Conservation (phyloP, 495 filamentous ascomycete genomes). For the Lasiosphaeriaceae sp. region DNA sequence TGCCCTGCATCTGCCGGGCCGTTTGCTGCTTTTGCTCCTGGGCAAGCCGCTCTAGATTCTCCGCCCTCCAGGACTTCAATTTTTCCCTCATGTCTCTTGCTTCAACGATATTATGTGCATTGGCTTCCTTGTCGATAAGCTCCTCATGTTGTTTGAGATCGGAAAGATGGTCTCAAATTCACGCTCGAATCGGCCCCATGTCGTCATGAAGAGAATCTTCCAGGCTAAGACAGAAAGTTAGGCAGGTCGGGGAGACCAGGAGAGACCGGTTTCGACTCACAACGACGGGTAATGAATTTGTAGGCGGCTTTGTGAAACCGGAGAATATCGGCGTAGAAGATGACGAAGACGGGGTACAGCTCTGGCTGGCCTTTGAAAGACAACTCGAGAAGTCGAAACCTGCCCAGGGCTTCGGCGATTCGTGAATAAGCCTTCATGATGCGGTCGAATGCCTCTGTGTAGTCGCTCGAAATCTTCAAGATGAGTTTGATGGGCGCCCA, state of each 20-base stretch:
- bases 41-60: slow-evolving; percentile 17
- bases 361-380: slow-evolving; percentile 28
- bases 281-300: slow-evolving; percentile 36
- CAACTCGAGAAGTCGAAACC: slow-evolving; percentile 31
- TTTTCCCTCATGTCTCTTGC: slow-evolving; percentile 15
- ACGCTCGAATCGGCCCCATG: slow-evolving; percentile 39
- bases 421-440: slow-evolving; percentile 38
- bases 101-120: slow-evolving; percentile 22
- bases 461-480: slow-evolving; percentile 35
- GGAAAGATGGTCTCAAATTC: slow-evolving; percentile 37
- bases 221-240: slow-evolving; percentile 27
- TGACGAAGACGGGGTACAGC: slow-evolving; percentile 36
- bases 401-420: slow-evolving; percentile 35
- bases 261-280: slow-evolving; percentile 20
- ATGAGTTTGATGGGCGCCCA: slow-evolving; percentile 47
- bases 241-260: no score
- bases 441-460: slow-evolving; percentile 34
- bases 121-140: slow-evolving; percentile 36
- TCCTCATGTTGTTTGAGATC: slow-evolving; percentile 33
- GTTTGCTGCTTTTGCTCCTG: slow-evolving; percentile 18
- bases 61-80: slow-evolving; percentile 15
- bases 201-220: slow-evolving; percentile 39
- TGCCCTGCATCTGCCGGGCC: slow-evolving; percentile 16
- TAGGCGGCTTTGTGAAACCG: slow-evolving; percentile 45
- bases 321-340: slow-evolving; percentile 43